phyloP scores from a whole-genome alignment of 495 filamentous ascomycete species.

The Evansstolkia leycettana region DNA sequence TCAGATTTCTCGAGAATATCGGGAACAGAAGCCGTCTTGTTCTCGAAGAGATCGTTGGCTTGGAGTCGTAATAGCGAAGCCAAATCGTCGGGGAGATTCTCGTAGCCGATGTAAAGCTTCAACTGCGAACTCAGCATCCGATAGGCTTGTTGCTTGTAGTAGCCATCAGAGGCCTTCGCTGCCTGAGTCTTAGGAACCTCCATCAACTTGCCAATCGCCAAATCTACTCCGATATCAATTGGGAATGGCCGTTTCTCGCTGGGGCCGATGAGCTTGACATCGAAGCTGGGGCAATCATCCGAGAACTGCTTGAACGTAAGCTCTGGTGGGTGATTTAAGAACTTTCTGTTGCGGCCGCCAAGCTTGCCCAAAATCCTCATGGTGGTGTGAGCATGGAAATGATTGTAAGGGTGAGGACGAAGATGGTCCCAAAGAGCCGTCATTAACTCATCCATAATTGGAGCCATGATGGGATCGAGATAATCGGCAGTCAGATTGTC shows the following conservation, averaged over 20 bases:
- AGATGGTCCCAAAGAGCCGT: conserved; percentile 91
- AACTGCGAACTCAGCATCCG: conserved; percentile 73
- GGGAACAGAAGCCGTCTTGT: conserved; percentile 51
- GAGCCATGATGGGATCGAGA: conserved; percentile 96
- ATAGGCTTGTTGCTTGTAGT: conserved; percentile 89
- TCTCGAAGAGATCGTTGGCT: conserved; percentile 67
- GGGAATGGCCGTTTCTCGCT: conserved; percentile 81
- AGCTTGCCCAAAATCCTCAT: conserved; percentile 98
- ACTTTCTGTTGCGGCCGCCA: conserved; percentile 88
- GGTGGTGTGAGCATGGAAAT: conserved; percentile 94
- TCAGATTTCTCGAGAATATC: conserved; percentile 55
- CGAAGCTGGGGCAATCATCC: conserved; percentile 76
- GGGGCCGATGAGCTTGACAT: conserved; percentile 78
- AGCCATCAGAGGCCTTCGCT: conserved; percentile 62
- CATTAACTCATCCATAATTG: conserved; percentile 97
- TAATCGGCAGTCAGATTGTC: conserved; percentile 98
- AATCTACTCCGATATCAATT: conserved; percentile 69
- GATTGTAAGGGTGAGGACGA: conserved; percentile 82
- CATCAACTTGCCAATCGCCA: conserved; percentile 75
- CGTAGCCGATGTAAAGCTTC: conserved; percentile 80
- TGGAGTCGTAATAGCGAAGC: conserved; percentile 73
- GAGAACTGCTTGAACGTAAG: conserved; percentile 73
- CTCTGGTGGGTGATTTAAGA: conserved; percentile 74
- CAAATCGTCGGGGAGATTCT: conserved; percentile 82
- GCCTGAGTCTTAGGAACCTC: conserved; percentile 55